Evolutionary conservation across 164 flowering plant species (phyloP).

Genomic region (Berberis vulgaris): DNA sequence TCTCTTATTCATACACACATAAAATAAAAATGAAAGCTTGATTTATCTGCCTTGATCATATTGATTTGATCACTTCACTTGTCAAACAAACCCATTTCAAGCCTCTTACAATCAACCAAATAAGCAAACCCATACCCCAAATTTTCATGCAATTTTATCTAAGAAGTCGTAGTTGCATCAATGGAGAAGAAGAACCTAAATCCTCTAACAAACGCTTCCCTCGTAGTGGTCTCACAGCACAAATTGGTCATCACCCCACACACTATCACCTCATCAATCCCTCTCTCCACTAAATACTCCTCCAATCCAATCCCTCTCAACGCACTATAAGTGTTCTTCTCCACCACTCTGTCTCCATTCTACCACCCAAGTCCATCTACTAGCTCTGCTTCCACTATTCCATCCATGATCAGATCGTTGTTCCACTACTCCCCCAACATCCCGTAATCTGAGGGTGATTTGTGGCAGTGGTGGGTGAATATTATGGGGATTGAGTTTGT

Average conservation of each 20-base stretch:
- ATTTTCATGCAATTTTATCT: constrained; percentile 56
- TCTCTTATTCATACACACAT: no score
- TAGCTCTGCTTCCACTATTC: constrained; percentile 46
- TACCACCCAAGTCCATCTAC: constrained; percentile 28
- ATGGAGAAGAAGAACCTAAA: constrained; percentile 82
- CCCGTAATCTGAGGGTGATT: constrained; percentile 39
- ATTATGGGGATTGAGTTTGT: constrained; percentile 47
- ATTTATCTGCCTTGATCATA: no score
- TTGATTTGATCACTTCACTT: no score
- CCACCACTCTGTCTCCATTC: constrained; percentile 36
- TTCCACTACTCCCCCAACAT: constrained; percentile 74
- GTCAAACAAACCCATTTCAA: constrained; percentile 6
- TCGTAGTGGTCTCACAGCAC: constrained; percentile 81
- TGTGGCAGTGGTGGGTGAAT: constrained; percentile 76
- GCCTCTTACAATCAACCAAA: constrained; percentile 53
- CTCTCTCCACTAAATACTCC: constrained; percentile 38
- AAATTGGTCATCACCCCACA: constrained; percentile 74
- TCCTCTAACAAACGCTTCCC: constrained; percentile 71
- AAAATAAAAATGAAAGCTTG: no score
- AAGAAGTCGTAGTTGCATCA: constrained; percentile 58
- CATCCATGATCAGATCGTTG: constrained; percentile 53
- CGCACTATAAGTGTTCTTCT: constrained; percentile 72
- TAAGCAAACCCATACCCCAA: constrained; percentile 80
- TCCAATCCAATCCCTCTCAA: constrained; percentile 44
- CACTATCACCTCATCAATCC: constrained; percentile 60